phyloP scores from a whole-genome alignment of 2,329 filamentous ascomycete species.

The Pseudopyrenochaeta lycopersici region DNA sequence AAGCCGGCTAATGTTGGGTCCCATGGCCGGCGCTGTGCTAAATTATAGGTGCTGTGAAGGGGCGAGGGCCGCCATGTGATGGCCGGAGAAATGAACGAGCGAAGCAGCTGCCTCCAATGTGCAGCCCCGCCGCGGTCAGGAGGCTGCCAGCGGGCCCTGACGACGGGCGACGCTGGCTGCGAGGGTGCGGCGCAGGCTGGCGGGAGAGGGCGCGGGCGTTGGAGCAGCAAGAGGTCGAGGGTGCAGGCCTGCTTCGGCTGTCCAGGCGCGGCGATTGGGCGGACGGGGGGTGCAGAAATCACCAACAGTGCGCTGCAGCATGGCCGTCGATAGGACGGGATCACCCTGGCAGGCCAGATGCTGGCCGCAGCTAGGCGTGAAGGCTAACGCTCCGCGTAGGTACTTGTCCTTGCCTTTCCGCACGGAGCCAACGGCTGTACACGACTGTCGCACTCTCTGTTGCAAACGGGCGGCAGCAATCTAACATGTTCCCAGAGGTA shows the following conservation, averaged over 20 bases:
- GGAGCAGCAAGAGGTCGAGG: no score
- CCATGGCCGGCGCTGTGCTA: not conserved
- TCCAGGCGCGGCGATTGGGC: slow-evolving; percentile 39
- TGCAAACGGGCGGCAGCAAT: slow-evolving; percentile 54
- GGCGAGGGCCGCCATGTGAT: slow-evolving; percentile 13
- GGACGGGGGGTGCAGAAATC: slow-evolving; percentile 26
- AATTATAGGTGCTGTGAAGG: not conserved
- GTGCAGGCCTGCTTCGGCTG: slow-evolving; percentile 12
- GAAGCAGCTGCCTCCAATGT: slow-evolving; percentile 1
- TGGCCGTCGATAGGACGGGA: slow-evolving; percentile 32
- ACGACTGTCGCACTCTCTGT: slow-evolving; percentile 50
- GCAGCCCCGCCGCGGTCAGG: not conserved
- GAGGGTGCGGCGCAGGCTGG: no score
- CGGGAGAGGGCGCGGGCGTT: not conserved
- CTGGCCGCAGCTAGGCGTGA: slow-evolving; percentile 37
- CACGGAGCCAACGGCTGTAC: slow-evolving; percentile 51
- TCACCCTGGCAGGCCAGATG: slow-evolving; percentile 33
- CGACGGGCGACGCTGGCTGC: no score
- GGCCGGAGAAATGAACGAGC: slow-evolving; percentile 10
- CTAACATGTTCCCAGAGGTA: slow-evolving; percentile 49
- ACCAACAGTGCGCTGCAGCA: slow-evolving; percentile 29
- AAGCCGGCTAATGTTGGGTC: slow-evolving; percentile 34
- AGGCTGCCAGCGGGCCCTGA: not conserved
- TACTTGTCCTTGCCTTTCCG: slow-evolving; percentile 49
- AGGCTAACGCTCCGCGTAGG: slow-evolving; percentile 42